Percentiles rank a stretch among this genome's conserved stretches.
Evolutionary conservation across 192 early-diverging fungal species (phyloP).

Genomic region (Funneliformis geosporum): DNA sequence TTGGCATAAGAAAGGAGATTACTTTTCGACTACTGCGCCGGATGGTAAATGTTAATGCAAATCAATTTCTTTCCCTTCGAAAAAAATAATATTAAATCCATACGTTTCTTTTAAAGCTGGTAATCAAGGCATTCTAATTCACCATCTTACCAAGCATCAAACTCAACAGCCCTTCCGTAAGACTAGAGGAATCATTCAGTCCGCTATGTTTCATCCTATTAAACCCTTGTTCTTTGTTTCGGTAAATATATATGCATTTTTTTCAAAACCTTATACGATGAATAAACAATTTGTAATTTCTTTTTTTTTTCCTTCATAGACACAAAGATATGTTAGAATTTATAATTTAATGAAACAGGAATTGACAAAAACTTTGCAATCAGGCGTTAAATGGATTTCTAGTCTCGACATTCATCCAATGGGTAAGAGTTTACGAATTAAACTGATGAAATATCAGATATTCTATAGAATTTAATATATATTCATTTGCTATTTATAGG

Average conservation of each 20-base stretch:
- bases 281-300: no score
- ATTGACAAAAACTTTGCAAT: constrained; percentile 77
- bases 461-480: constrained; percentile 22
- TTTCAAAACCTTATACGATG: background rate
- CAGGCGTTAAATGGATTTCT: constrained; percentile 94
- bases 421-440: constrained; percentile 47
- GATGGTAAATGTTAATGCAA: constrained; percentile 55
- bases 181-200: constrained; percentile 85
- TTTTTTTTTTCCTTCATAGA: constrained; percentile 62
- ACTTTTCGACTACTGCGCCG: constrained; percentile 84
- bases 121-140: constrained; percentile 78
- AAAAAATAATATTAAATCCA: background rate
- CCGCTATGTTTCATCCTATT: constrained; percentile 89
- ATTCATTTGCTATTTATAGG: constrained; percentile 39
- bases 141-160: constrained; percentile 87
- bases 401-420: constrained; percentile 90
- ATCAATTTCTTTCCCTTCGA: background rate
- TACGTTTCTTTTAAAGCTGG: constrained; percentile 36
- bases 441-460: background rate
- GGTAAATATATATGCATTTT: constrained; percentile 41
- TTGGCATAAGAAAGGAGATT: constrained; percentile 98
- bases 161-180: constrained; percentile 91
- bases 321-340: constrained; percentile 89
- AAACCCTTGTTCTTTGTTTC: constrained; percentile 92
- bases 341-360: constrained; percentile 93